phyloP scores from a whole-genome alignment of 768 basidiomycete species.

The Psilocybe cyanescens region DNA sequence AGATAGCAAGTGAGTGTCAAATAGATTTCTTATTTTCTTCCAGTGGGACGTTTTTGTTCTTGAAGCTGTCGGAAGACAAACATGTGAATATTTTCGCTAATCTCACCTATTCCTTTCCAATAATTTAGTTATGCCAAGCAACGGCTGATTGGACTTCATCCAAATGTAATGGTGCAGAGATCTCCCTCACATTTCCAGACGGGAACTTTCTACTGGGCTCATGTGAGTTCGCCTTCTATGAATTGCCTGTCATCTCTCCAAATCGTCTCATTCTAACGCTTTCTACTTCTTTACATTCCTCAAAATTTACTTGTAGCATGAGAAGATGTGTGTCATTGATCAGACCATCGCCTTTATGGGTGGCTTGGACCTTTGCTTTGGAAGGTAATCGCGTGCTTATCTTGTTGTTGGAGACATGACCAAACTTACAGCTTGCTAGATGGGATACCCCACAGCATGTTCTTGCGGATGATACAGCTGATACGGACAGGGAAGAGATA shows the following conservation, averaged over 20 bases:
- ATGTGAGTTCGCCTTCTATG: constrained; percentile 55
- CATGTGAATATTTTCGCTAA: constrained; percentile 4
- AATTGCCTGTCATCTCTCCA: not conserved
- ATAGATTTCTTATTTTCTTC: not conserved
- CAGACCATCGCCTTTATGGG: constrained; percentile 99
- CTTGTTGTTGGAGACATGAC: not conserved
- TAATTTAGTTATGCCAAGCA: constrained; percentile 81
- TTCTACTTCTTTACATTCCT: not conserved
- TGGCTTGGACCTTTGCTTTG: constrained; percentile 93
- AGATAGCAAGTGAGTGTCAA: constrained; percentile 76
- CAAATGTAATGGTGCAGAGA: constrained; percentile 94
- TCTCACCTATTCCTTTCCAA: not conserved
- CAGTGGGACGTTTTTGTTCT: constrained; percentile 2
- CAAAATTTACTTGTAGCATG: constrained; percentile 61
- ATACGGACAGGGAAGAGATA: constrained; percentile 64
- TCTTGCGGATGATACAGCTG: constrained; percentile 81
- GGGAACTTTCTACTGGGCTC: constrained; percentile 98
- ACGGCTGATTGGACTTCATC: constrained; percentile 75
- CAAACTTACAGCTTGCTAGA: constrained; percentile 35
- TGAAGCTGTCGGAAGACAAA: not conserved
- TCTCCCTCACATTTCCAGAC: constrained; percentile 98
- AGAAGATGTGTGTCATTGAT: constrained; percentile 97
- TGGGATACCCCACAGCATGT: constrained; percentile 98
- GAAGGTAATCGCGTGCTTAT: constrained; percentile 49
- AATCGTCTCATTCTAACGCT: not conserved